These are phyloP conservation scores for Rostrohypoxylon terebratum DNA, from an alignment of 495 filamentous ascomycete species.

Conservation along the genomic window DNA sequence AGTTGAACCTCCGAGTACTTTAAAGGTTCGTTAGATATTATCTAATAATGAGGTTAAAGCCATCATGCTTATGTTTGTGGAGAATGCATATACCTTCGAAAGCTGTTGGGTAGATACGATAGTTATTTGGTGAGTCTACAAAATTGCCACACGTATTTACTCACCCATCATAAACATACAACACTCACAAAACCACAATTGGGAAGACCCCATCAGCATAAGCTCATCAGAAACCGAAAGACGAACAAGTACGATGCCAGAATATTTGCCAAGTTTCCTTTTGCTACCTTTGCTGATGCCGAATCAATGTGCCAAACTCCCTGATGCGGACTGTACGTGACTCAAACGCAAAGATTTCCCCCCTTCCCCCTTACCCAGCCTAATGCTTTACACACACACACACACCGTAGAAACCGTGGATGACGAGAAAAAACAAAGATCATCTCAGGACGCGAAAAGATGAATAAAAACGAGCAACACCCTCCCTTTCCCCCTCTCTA, in stretches of 20 bases:
- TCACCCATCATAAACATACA: background rate
- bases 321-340: slow-evolving; percentile 29
- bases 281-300: slow-evolving; percentile 18
- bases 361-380: slow-evolving; percentile 16
- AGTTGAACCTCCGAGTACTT: background rate
- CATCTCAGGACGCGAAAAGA: background rate
- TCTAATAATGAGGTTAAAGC: no score
- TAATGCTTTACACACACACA: slow-evolving; percentile 41
- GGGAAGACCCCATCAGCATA: background rate
- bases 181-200: background rate
- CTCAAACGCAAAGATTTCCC: slow-evolving; percentile 1
- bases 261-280: slow-evolving; percentile 7
- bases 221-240: background rate
- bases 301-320: slow-evolving; percentile 44
- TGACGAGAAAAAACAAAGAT: background rate
- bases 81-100: no score
- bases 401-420: slow-evolving; percentile 2
- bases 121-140: no score
- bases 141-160: no score
- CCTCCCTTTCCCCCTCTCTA: slow-evolving; percentile 30
- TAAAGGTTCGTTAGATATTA: no score
- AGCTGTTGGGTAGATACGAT: no score
- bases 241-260: slow-evolving; percentile 10
- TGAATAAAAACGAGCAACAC: slow-evolving; percentile 1
- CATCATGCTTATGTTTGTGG: no score